Conservation (phyloP, 192 early-diverging fungal genomes). For the Podila minutissima region DNA sequence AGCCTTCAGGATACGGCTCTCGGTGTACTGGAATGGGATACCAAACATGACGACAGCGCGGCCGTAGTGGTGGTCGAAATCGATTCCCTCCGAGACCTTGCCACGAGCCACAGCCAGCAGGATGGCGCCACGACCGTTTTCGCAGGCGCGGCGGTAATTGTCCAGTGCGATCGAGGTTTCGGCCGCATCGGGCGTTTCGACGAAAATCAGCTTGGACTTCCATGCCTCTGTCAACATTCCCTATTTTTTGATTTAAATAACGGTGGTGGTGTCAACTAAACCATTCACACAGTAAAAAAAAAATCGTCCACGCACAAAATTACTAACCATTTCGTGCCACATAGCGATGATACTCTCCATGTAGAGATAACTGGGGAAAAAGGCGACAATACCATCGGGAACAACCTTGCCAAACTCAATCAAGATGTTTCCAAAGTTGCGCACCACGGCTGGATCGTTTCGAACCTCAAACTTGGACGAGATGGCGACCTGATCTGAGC, state of each 20-base stretch:
- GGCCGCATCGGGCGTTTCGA: slow-evolving; percentile 98
- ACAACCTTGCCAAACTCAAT: slow-evolving; percentile 93
- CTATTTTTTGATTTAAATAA: slow-evolving; percentile 31
- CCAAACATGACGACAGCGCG: slow-evolving; percentile 99
- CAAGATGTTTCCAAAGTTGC: slow-evolving; percentile 98
- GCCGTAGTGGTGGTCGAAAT: slow-evolving; percentile 99
- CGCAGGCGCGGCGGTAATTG: slow-evolving; percentile 95
- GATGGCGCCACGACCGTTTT: slow-evolving; percentile 98
- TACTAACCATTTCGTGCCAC: slow-evolving; percentile 94
- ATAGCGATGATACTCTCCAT: slow-evolving; percentile 98
- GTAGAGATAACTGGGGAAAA: slow-evolving; percentile 99
- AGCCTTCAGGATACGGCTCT: slow-evolving; percentile 94
- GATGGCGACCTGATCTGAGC: slow-evolving; percentile 98
- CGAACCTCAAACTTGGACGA: slow-evolving; percentile 99
- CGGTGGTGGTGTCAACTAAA: background rate
- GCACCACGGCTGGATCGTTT: slow-evolving; percentile 97
- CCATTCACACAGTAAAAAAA: background rate
- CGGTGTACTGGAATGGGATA: slow-evolving; percentile 99
- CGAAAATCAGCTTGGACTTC: slow-evolving; percentile 98
- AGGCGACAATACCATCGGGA: slow-evolving; percentile 97
- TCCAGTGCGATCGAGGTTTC: slow-evolving; percentile 96
- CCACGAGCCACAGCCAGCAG: slow-evolving; percentile 97
- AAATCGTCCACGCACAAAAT: background rate
- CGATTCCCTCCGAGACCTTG: slow-evolving; percentile 99
- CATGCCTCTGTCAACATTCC: slow-evolving; percentile 94